Conservation (phyloP, 345 rosid genomes). For the Diplotaxis tenuifolia region DNA sequence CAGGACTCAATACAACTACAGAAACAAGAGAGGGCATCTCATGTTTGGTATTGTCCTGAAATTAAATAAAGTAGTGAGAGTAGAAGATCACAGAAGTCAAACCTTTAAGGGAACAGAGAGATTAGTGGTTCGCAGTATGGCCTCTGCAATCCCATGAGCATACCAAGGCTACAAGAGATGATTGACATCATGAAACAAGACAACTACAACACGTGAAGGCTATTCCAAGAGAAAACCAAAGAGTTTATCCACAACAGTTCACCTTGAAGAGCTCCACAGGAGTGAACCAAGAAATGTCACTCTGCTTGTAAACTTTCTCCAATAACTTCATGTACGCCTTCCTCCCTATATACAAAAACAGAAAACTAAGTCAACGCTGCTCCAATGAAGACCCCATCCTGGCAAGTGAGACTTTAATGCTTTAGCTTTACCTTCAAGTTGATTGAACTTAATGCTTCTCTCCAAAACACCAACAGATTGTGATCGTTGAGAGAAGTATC, state of each 20-base stretch:
- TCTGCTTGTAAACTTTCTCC: conserved; percentile 83
- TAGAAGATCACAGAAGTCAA: conserved; percentile 19
- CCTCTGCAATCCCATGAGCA: conserved; percentile 97
- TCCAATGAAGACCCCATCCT: too few relatives aligned
- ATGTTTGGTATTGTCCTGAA: background rate
- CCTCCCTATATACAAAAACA: conserved; percentile 49
- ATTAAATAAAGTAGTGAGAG: background rate
- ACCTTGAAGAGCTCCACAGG: conserved; percentile 99
- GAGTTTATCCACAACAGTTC: background rate
- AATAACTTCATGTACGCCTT: conserved; percentile 73
- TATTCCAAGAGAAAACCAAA: background rate
- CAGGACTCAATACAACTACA: background rate
- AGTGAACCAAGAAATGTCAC: conserved; percentile 96
- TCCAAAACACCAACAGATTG: conserved; percentile 82
- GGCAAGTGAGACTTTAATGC: background rate
- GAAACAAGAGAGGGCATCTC: background rate
- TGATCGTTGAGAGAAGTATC: conserved; percentile 83
- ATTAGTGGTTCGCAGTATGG: conserved; percentile 85
- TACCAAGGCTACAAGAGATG: conserved; percentile 80
- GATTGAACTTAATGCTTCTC: conserved; percentile 75
- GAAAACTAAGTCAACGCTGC: too few relatives aligned
- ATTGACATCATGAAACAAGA: background rate
- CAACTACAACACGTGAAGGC: background rate
- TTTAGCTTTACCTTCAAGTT: conserved; percentile 55
- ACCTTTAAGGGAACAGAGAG: conserved; percentile 88